A percentile compares a stretch with the other conserved stretches of the same genome.
These are phyloP conservation scores for Tephrocybe sp. DNA, from an alignment of 768 basidiomycete genomes.

Conservation along the genomic window DNA sequence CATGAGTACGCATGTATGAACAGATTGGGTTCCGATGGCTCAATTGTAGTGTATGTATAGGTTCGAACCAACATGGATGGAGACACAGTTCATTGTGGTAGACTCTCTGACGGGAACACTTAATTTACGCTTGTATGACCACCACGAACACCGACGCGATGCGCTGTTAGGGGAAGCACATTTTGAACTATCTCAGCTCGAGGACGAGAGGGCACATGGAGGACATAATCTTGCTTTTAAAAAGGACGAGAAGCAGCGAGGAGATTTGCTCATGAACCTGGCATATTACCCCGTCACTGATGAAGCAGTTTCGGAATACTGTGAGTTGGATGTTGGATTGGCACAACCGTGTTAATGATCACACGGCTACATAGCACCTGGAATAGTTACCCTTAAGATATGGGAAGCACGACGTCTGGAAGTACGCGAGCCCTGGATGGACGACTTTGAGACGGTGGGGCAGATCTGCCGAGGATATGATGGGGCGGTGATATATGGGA, in stretches of 20 bases:
- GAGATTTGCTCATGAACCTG: slow-evolving; percentile 12
- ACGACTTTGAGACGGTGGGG: slow-evolving; percentile 1
- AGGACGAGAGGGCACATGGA: slow-evolving; percentile 7
- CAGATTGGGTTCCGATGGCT: not conserved
- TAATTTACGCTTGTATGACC: slow-evolving; percentile 11
- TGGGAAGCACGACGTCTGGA: slow-evolving; percentile 8
- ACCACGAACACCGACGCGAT: slow-evolving; percentile 15
- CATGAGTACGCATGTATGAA: slow-evolving; percentile 13
- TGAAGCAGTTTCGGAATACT: not conserved
- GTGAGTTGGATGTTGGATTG: not conserved
- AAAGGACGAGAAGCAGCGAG: slow-evolving; percentile 11
- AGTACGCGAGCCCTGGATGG: not conserved
- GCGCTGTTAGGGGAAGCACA: slow-evolving; percentile 9
- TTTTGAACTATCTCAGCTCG: slow-evolving; percentile 8
- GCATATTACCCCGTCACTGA: slow-evolving; percentile 7
- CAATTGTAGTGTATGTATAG: slow-evolving; percentile 3
- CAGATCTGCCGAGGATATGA: slow-evolving; percentile 12
- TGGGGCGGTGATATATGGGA: slow-evolving; percentile 5
- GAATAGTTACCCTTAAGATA: slow-evolving; percentile 12
- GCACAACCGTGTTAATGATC: not conserved
- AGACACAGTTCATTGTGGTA: slow-evolving; percentile 17
- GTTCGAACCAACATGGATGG: slow-evolving; percentile 23
- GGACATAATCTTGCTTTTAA: slow-evolving; percentile 9
- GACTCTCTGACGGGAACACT: slow-evolving; percentile 11
- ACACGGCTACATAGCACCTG: slow-evolving; percentile 5